Conservation (phyloP, 2,329 filamentous ascomycete species). For the Ascochyta clinopodiicola region DNA sequence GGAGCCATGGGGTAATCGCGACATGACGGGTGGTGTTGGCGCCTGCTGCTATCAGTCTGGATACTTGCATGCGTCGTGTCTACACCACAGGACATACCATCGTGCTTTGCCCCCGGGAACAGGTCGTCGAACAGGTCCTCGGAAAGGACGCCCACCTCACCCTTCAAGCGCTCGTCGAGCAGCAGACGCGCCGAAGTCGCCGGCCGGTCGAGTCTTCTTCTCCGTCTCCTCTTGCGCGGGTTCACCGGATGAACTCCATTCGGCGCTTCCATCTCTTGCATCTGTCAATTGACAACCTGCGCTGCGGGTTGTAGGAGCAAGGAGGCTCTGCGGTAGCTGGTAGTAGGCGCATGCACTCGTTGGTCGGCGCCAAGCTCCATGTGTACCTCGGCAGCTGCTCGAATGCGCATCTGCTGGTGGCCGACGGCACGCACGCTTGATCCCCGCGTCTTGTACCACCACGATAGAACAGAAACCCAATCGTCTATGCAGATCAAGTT, state of each 20-base stretch:
- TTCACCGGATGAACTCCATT: slow-evolving; percentile 33
- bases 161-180: slow-evolving; percentile 83
- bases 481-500: too few species aligned
- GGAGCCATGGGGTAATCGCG: slow-evolving; percentile 76
- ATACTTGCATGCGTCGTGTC: too few species aligned
- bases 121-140: slow-evolving; percentile 84
- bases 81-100: slow-evolving; percentile 20
- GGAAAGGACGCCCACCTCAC: slow-evolving; percentile 84
- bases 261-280: slow-evolving; percentile 38
- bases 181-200: slow-evolving; percentile 80
- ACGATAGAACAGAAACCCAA: background rate
- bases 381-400: slow-evolving; percentile 16
- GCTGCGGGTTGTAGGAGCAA: background rate
- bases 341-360: slow-evolving; percentile 7
- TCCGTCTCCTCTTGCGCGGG: slow-evolving; percentile 60
- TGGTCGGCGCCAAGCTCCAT: slow-evolving; percentile 7
- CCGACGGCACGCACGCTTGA: background rate
- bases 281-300: slow-evolving; percentile 3
- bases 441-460: background rate
- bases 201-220: slow-evolving; percentile 68
- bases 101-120: slow-evolving; percentile 61
- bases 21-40: slow-evolving; percentile 60
- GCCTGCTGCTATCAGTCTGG: slow-evolving; percentile 4
- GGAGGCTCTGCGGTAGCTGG: slow-evolving; percentile 7
- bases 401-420: background rate